A percentile compares a stretch with the other conserved stretches of the same genome.
phyloP scores from a whole-genome alignment of 2,329 filamentous ascomycete genomes.

The Harringtonia aguacate region DNA sequence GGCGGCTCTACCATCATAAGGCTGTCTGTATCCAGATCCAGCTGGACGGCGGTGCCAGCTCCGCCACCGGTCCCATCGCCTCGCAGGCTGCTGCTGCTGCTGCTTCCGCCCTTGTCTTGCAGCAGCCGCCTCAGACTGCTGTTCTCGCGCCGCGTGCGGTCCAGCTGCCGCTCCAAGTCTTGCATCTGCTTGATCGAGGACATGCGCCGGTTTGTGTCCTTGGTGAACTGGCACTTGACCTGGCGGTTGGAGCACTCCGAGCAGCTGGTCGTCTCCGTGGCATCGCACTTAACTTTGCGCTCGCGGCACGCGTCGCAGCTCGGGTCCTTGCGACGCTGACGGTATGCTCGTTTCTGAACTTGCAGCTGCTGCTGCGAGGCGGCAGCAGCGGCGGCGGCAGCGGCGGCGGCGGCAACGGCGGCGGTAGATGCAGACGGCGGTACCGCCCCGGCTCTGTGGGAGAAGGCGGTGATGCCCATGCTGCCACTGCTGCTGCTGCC shows the following conservation, averaged over 20 bases:
- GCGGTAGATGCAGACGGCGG: background rate
- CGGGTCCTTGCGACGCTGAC: conserved; percentile 89
- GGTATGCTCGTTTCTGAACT: conserved; percentile 88
- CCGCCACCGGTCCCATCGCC: background rate
- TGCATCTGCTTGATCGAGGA: conserved; percentile 99
- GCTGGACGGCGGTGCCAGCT: conserved; percentile 21
- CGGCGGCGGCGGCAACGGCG: too few species aligned
- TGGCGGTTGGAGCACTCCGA: conserved; percentile 95
- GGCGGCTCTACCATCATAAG: background rate
- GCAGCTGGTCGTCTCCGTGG: conserved; percentile 90
- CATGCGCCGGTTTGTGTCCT: conserved; percentile 97
- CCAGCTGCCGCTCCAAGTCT: conserved; percentile 87
- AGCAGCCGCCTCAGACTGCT: conserved; percentile 58
- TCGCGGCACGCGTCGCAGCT: conserved; percentile 97
- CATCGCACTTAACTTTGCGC: conserved; percentile 79
- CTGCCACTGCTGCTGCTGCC: background rate
- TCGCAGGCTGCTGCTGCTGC: background rate
- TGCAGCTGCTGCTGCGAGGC: conserved; percentile 4
- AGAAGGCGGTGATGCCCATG: background rate
- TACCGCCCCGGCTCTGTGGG: background rate
- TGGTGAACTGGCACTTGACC: conserved; percentile 97
- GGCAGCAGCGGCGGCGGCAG: too few species aligned
- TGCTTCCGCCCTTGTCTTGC: conserved; percentile 31
- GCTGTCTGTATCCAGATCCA: conserved; percentile 35
- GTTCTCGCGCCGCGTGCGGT: conserved; percentile 71